Evolutionary conservation across 2,329 filamentous ascomycete species (phyloP).

Genomic region (Leptographium flavum): DNA sequence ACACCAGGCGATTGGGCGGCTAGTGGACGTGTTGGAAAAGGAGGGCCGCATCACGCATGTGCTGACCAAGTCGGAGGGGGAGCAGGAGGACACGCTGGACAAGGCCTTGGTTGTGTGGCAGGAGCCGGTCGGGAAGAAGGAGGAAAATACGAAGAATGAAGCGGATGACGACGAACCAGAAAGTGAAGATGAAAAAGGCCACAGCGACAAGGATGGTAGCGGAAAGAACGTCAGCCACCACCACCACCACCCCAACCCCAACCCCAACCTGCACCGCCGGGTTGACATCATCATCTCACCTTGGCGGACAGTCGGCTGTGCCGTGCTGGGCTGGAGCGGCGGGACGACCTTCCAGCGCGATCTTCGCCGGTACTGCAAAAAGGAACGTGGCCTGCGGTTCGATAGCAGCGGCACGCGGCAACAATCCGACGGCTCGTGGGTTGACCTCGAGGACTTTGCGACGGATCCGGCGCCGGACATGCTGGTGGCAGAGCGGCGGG

Average conservation of each 20-base stretch:
- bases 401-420: constrained; percentile 77
- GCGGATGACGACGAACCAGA: constrained; percentile 18
- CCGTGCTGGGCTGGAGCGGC: constrained; percentile 76
- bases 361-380: constrained; percentile 64
- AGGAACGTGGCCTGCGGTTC: constrained; percentile 64
- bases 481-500: constrained; percentile 61
- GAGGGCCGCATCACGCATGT: constrained; percentile 68
- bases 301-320: constrained; percentile 81
- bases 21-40: constrained; percentile 57
- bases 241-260: constrained; percentile 24
- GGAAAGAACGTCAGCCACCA: background rate
- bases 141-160: background rate
- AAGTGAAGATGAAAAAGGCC: background rate
- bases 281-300: constrained; percentile 88
- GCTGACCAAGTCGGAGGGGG: constrained; percentile 58
- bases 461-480: constrained; percentile 42
- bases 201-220: background rate
- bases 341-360: constrained; percentile 86
- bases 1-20: constrained; percentile 50
- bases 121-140: constrained; percentile 29
- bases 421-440: constrained; percentile 47
- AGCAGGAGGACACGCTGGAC: constrained; percentile 68
- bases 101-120: constrained; percentile 93
- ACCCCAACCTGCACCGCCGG: constrained; percentile 62
- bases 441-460: constrained; percentile 52